phyloP scores from a whole-genome alignment of 2,329 filamentous ascomycete genomes.

The Lasiodiplodia sp. region DNA sequence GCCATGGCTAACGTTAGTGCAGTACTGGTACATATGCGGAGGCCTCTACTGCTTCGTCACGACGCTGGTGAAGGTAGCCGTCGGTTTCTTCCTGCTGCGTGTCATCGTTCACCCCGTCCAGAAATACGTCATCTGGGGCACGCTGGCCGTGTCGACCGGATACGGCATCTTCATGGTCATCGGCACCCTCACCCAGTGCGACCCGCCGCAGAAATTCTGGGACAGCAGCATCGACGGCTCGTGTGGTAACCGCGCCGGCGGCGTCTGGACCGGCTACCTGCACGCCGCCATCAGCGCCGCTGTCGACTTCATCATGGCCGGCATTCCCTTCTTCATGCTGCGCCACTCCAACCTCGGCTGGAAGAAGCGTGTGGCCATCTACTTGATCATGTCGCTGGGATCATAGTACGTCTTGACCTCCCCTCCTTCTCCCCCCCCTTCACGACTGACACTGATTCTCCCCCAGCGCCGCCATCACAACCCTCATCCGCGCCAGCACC shows the following conservation, averaged over 20 bases:
- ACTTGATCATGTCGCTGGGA: constrained; percentile 15
- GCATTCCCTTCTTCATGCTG: constrained; percentile 16
- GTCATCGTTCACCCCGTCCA: constrained; percentile 57
- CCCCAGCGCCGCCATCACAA: constrained; percentile 3
- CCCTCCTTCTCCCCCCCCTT: neutral
- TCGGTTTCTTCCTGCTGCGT: constrained; percentile 61
- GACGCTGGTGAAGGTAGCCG: constrained; percentile 58
- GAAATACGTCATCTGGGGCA: constrained; percentile 51
- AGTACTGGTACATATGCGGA: constrained; percentile 63
- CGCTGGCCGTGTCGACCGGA: constrained; percentile 19
- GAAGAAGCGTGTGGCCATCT: constrained; percentile 4
- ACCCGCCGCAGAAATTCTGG: constrained; percentile 59
- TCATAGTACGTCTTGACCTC: neutral
- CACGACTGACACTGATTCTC: neutral
- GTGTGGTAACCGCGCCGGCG: constrained; percentile 4
- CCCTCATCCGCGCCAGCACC: constrained; percentile 6
- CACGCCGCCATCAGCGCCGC: constrained; percentile 6
- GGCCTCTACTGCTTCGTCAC: constrained; percentile 60
- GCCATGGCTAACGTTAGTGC: constrained; percentile 30
- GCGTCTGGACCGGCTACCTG: constrained; percentile 4
- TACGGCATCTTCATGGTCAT: constrained; percentile 13
- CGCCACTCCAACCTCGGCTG: constrained; percentile 5
- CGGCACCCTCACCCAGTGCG: constrained; percentile 43
- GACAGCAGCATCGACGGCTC: neutral
- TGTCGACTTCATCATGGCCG: constrained; percentile 4